Evolutionary conservation across 495 filamentous ascomycete species (phyloP).

Genomic region (Rhypophila decipiens): DNA sequence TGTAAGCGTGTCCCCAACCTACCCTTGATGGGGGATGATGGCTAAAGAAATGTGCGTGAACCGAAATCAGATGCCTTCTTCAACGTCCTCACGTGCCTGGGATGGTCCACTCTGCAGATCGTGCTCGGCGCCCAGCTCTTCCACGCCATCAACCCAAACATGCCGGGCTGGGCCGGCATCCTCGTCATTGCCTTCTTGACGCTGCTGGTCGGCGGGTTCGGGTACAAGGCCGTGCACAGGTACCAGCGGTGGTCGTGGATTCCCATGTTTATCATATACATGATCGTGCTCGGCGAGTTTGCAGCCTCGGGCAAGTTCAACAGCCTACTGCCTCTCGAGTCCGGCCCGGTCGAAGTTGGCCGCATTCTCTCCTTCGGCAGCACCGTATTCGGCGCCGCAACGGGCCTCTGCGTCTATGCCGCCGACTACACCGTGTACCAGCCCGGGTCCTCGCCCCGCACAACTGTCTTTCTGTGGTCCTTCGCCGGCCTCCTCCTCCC

Average conservation of each 20-base stretch:
- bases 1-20: conserved; percentile 1
- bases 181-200: conserved; percentile 69
- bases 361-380: conserved; percentile 65
- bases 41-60: not conserved
- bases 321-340: conserved; percentile 55
- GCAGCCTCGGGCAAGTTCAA: conserved; percentile 68
- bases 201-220: conserved; percentile 64
- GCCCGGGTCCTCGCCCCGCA: not conserved
- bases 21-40: not conserved
- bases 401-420: not conserved
- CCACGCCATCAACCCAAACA: conserved; percentile 62
- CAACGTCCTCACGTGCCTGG: conserved; percentile 71
- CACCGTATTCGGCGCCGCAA: not conserved
- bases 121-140: conserved; percentile 82
- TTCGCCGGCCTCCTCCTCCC: not conserved
- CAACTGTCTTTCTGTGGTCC: not conserved
- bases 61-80: conserved; percentile 55
- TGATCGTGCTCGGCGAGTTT: conserved; percentile 70
- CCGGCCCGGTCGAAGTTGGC: conserved; percentile 57
- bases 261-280: conserved; percentile 68
- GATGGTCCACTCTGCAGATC: conserved; percentile 68
- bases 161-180: conserved; percentile 72
- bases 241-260: conserved; percentile 81
- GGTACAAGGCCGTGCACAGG: conserved; percentile 73
- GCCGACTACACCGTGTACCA: not conserved